Evolutionary conservation across 305 asterid species (phyloP).

Genomic region (Euphrasia arctica): DNA sequence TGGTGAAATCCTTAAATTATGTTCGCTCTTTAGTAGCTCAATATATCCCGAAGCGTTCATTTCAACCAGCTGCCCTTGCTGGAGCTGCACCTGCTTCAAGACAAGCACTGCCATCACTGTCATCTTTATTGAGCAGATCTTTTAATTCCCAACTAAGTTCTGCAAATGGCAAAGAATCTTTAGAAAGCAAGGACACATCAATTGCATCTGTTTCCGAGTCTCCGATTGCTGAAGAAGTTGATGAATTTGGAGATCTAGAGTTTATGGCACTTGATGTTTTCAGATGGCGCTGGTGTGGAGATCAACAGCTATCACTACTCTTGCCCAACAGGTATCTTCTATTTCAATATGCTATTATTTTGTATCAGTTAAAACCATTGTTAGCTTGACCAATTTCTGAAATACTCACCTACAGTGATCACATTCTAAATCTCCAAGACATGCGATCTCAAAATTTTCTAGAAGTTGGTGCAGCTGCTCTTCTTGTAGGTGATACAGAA

Average conservation of each 20-base stretch:
- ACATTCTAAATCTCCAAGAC: conserved; percentile 68
- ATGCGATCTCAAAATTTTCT: conserved; percentile 70
- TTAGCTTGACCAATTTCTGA: conserved; percentile 30
- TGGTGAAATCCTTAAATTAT: conserved; percentile 88
- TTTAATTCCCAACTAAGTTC: conserved; percentile 87
- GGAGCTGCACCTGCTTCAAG: conserved; percentile 88
- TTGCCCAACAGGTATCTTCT: conserved; percentile 72
- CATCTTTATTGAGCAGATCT: conserved; percentile 90
- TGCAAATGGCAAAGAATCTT: conserved; percentile 69
- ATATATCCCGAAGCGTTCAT: conserved; percentile 86
- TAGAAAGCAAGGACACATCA: conserved; percentile 81
- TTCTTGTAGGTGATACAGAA: conserved; percentile 97
- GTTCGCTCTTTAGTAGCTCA: conserved; percentile 94
- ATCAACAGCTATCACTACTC: conserved; percentile 68
- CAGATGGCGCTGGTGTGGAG: conserved; percentile 97
- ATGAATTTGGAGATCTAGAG: conserved; percentile 68
- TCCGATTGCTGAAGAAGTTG: conserved; percentile 77
- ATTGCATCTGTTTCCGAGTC: conserved; percentile 66
- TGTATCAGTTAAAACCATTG: no score
- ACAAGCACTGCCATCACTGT: conserved; percentile 84
- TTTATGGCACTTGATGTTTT: conserved; percentile 79
- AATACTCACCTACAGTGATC: conserved; percentile 60
- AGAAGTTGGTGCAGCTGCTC: conserved; percentile 99
- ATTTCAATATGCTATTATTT: conserved; percentile 27
- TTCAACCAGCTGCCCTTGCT: conserved; percentile 95